Evolutionary conservation across 129 eudicot genomes (phyloP), one percentile per base, ranked within the genome.

Genomic region (Lactuca sativa): DNA sequence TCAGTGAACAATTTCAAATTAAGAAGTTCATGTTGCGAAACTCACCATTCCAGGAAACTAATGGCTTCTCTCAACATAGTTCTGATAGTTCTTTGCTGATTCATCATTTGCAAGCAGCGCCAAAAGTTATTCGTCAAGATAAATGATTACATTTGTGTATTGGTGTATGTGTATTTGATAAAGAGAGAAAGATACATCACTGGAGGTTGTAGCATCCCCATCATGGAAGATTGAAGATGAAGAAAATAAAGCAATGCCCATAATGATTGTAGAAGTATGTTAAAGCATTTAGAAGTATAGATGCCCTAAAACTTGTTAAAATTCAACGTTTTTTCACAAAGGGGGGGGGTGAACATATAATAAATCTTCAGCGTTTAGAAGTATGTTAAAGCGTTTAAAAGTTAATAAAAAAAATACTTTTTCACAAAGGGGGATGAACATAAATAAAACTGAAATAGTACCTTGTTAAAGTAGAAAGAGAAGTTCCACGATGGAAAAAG

Each of bases 211-310:
- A 51, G 51, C 81, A 64, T 86, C 95, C 6, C 65, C 67, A 48
- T 78, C 83, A 33, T 81, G 90, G 63, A 92, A 89, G 14, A 92
- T 90, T 1, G 98, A 92, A 69, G 98, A 86, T 7, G 95, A 90
- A 12, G 98, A 92, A 82, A 92, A 92, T 6, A 92, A 85, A 67
- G 98, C 95, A 36, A 82, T 86, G 66, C 89, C 98, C 98, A 92
- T 92, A 34, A 9, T 13, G 55, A 53, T 59, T 49, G 15, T 14
- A 10, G 0, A 47, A 47, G 52, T 47, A 47, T 11, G 52, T 1
- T 4, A 6, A 47, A 11, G 52, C 52, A 15, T 47, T 3, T 47
- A 47, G 5, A 47, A 47, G 15, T 47, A n/a, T n/a, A n/a, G 52
- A 47, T 11, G 15, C 52, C 52, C 52, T 47, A 47, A 36, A 25